Evolutionary conservation across 2,329 filamentous ascomycete genomes (phyloP).

Genomic region (Arthrobotrys sphaeroides): DNA sequence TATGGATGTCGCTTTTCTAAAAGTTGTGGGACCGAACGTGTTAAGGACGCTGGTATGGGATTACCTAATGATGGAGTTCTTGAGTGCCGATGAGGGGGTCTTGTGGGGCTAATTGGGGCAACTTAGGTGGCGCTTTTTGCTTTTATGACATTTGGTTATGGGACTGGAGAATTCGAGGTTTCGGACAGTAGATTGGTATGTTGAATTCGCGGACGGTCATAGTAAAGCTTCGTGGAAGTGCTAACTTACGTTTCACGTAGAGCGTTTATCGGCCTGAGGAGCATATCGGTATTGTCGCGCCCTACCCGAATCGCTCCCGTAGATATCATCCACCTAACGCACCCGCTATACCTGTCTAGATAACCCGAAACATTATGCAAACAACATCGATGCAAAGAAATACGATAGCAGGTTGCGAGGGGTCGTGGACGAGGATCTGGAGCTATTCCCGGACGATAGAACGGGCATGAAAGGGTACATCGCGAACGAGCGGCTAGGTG

Average conservation of each 20-base stretch:
- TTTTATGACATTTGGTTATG: constrained; percentile 87
- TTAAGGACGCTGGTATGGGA: constrained; percentile 74
- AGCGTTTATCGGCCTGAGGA: constrained; percentile 72
- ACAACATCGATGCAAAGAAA: constrained; percentile 83
- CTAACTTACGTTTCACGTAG: constrained; percentile 10
- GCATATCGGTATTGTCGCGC: constrained; percentile 71
- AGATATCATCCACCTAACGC: constrained; percentile 8
- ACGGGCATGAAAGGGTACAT: constrained; percentile 99
- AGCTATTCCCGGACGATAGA: constrained; percentile 76
- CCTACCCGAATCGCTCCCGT: neutral
- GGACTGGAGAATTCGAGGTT: constrained; percentile 85
- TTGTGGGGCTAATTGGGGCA: constrained; percentile 18
- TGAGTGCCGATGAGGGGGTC: neutral
- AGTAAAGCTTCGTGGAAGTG: neutral
- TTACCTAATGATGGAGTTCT: constrained; percentile 4
- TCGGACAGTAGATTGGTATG: constrained; percentile 79
- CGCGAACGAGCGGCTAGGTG: constrained; percentile 84
- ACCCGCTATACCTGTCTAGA: constrained; percentile 14
- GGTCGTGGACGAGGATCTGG: constrained; percentile 73
- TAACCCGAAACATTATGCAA: constrained; percentile 80
- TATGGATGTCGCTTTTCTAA: constrained; percentile 90
- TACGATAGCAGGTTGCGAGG: constrained; percentile 83
- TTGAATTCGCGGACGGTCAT: constrained; percentile 63
- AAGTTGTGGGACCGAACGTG: constrained; percentile 87
- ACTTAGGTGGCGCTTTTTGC: constrained; percentile 78